Base-by-base conservation (phyloP, 2,329 filamentous ascomycete genomes). In the Colletotrichum gigasporum region DNA sequence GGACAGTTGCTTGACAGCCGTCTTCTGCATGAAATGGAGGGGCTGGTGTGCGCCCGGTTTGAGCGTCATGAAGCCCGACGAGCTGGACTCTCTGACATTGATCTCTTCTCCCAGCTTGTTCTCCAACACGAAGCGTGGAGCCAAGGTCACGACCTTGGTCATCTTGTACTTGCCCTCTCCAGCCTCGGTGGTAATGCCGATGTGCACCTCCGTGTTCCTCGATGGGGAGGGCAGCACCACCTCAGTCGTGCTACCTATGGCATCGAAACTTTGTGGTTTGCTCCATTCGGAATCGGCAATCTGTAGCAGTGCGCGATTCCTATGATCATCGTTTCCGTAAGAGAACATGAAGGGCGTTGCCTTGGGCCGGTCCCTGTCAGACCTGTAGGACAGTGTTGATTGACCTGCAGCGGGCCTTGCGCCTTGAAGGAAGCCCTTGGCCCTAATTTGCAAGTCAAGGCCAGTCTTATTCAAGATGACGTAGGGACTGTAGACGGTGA, bases 101-200 rank as follows among this genome's bases (percentile, higher is more conserved):
- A 99, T 87, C 61, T 96, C 92, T 74, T 99, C 95, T 26, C 87
- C 90, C 57, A 97, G 84, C 77, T 94, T 95, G 81, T 97, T 99
- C 76, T 97, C 94, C 68, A 99, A 83, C 56, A 99, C 91, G 73
- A 97, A 99, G 22, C 96, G 88, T 24, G 96, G 96, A 0, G 96
- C 90, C 39, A 99, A 87, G 1, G 94, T 97, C 24, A 99, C 92
- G 11, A 97, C 91, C 80, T 97, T 98, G 16, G 93, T 96, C 82
- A 99, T 84, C 77, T 97, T 98, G 82, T 98, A 99, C 78, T 99
- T 99, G 71, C 96, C 96, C 72, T 97, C 91, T 10, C 96, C 96
- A 62, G 96, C 91, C 62, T 92, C 89, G 28, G 99, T 90, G 2
- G 91, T 95, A 50, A 99, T 89, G 47, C 96, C 96, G 6, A 96